These are phyloP conservation scores for Penicillium concentricum DNA, from an alignment of 2,329 filamentous ascomycete genomes.

Conservation along the genomic window DNA sequence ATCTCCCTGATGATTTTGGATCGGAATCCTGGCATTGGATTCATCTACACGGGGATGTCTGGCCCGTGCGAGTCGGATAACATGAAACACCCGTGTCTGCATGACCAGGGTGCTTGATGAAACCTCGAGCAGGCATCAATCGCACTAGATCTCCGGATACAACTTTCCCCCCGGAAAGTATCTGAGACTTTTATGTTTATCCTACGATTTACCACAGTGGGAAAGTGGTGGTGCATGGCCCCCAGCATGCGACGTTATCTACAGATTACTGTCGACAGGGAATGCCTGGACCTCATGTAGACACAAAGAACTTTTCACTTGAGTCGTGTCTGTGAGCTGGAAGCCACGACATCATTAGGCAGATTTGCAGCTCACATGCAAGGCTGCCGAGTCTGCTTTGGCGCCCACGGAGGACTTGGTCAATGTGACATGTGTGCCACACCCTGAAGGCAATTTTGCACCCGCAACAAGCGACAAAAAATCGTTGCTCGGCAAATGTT, in stretches of 20 bases:
- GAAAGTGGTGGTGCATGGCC: not conserved
- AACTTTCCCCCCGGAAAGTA: not conserved
- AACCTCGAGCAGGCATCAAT: conserved; percentile 4
- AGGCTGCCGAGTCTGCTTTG: not conserved
- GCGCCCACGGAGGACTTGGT: not conserved
- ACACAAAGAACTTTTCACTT: not conserved
- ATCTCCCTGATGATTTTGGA: not conserved
- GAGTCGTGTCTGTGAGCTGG: not conserved
- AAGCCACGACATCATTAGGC: not conserved
- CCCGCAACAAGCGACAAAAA: not conserved
- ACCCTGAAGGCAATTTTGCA: not conserved
- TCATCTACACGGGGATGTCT: not conserved
- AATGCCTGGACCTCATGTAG: not conserved
- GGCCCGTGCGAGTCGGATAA: not conserved
- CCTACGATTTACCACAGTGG: not conserved
- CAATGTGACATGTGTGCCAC: not conserved
- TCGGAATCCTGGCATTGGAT: not conserved
- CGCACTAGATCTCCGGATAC: not conserved
- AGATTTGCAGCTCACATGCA: not conserved
- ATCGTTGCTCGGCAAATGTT: not conserved
- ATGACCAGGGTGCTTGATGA: conserved; percentile 4
- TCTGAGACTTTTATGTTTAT: not conserved
- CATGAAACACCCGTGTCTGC: not conserved
- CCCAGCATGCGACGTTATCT: not conserved
- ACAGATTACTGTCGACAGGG: not conserved